Evolutionary conservation across 495 filamentous ascomycete genomes (phyloP).

Genomic region (Annulohypoxylon stygium): DNA sequence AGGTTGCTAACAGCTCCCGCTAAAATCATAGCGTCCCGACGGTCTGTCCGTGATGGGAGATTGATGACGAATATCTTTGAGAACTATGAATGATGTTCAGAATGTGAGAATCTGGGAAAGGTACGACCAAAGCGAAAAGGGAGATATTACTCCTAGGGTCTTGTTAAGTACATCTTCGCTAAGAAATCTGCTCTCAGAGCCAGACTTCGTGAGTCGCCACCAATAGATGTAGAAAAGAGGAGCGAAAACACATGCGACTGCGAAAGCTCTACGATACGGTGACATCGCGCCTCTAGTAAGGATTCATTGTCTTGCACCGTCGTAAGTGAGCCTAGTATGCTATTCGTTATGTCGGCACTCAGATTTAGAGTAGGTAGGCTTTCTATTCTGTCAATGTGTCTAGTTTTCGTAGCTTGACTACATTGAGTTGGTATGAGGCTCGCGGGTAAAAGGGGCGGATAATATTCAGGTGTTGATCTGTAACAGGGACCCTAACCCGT

Average conservation of each 20-base stretch:
- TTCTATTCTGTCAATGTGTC: conserved; percentile 6
- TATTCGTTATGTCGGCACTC: not conserved
- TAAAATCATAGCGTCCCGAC: conserved; percentile 70
- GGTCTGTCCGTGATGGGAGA: conserved; percentile 70
- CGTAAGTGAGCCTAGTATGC: not conserved
- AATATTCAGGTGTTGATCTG: conserved; percentile 14
- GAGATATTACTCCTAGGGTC: conserved; percentile 37
- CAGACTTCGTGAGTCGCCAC: conserved; percentile 1
- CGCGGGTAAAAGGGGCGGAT: conserved; percentile 37
- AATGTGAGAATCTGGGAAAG: not conserved
- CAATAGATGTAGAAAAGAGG: conserved; percentile 43
- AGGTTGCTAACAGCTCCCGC: conserved; percentile 66
- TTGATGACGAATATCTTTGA: conserved; percentile 72
- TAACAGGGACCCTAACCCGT: not conserved
- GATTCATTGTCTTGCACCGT: conserved; percentile 12
- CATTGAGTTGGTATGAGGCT: not conserved
- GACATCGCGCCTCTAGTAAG: conserved; percentile 22
- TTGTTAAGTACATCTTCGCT: conserved; percentile 29
- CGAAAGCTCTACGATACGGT: conserved; percentile 31
- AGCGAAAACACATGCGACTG: conserved; percentile 24
- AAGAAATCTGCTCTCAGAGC: not conserved
- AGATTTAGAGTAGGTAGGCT: not conserved
- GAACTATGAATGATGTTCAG: conserved; percentile 59
- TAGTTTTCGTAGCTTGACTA: conserved; percentile 19
- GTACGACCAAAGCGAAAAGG: not conserved